Evolutionary conservation across 345 rosid genomes (phyloP).

Genomic region (Brassica carinata): DNA sequence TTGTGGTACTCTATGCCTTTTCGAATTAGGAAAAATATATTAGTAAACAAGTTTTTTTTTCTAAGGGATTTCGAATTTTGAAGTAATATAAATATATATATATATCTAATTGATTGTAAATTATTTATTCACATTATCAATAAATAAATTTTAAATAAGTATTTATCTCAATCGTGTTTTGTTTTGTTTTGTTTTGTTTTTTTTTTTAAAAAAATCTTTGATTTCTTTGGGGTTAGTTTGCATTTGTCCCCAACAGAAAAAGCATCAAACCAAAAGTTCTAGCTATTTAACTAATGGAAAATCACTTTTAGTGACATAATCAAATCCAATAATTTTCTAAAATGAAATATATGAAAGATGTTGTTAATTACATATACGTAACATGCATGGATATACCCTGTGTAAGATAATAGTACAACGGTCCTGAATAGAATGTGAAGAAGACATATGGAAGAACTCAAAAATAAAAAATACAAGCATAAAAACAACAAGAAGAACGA

Average conservation of each 20-base stretch:
- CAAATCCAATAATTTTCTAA: background rate
- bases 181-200: too few relatives aligned
- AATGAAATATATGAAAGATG: background rate
- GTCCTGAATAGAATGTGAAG: conserved; percentile 34
- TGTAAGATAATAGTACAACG: conserved; percentile 29
- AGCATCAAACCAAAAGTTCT: background rate
- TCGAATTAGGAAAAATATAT: too few relatives aligned
- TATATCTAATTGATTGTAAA: background rate
- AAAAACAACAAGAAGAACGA: conserved; percentile 50
- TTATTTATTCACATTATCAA: too few relatives aligned
- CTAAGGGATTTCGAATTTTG: too few relatives aligned
- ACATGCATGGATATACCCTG: conserved; percentile 1
- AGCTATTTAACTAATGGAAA: background rate
- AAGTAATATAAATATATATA: too few relatives aligned
- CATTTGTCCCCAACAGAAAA: too few relatives aligned
- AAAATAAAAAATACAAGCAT: conserved; percentile 28
- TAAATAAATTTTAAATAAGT: too few relatives aligned
- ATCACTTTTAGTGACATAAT: background rate
- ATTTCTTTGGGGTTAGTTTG: background rate
- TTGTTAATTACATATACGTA: background rate
- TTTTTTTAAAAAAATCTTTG: too few relatives aligned
- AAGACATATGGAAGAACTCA: conserved; percentile 47
- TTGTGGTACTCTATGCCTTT: too few relatives aligned
- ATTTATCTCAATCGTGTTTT: background rate
- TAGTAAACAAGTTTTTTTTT: too few relatives aligned